Evolutionary conservation across 2,329 filamentous ascomycete genomes (phyloP).

Genomic region (Scedosporium boydii): DNA sequence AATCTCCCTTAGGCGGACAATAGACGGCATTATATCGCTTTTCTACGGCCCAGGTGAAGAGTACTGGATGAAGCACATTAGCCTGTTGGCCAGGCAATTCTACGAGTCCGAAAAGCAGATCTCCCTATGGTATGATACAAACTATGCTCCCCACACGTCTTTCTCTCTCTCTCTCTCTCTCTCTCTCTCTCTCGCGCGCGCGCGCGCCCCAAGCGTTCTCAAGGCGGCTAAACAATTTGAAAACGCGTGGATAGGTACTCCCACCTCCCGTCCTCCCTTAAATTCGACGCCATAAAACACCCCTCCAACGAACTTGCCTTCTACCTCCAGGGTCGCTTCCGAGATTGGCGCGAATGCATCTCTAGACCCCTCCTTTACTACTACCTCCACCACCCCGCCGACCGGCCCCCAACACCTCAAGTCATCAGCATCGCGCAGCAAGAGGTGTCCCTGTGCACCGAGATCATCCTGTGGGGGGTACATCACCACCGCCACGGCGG

Average conservation of each 20-base stretch:
- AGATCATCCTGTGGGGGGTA: not conserved
- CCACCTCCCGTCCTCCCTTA: not conserved
- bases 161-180: too few relatives aligned
- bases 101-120: not conserved
- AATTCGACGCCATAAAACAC: not conserved
- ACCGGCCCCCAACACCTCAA: not conserved
- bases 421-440: not conserved
- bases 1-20: not conserved
- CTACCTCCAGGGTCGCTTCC: not conserved
- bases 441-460: not conserved
- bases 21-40: not conserved
- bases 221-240: not conserved
- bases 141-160: not conserved
- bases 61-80: not conserved
- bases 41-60: not conserved
- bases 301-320: not conserved
- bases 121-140: not conserved
- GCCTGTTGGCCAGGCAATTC: not conserved
- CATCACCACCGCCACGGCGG: not conserved
- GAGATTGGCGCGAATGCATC: not conserved
- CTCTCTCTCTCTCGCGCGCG: too few relatives aligned
- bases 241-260: not conserved
- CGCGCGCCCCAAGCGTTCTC: too few relatives aligned
- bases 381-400: not conserved
- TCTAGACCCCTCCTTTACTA: not conserved